These are phyloP conservation scores for Halophytophthora batemanensis DNA, from an alignment of 352 stramenopile genomes.

Conservation along the genomic window DNA sequence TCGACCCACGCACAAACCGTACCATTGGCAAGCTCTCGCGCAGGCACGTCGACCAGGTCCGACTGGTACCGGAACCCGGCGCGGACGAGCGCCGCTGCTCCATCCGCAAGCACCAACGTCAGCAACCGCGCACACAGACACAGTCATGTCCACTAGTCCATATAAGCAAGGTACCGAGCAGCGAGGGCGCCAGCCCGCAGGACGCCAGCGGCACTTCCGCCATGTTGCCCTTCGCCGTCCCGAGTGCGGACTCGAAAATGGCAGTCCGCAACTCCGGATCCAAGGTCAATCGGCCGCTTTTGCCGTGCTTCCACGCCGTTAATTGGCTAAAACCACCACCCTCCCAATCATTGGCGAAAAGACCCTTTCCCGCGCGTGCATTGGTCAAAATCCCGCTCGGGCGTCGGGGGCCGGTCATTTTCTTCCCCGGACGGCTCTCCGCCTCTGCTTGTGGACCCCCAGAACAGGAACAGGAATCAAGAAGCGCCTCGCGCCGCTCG, in stretches of 20 bases:
- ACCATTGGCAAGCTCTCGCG: constrained; percentile 62
- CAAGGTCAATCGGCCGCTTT: not conserved
- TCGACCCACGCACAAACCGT: not conserved
- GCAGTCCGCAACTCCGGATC: not conserved
- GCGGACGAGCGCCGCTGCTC: constrained; percentile 51
- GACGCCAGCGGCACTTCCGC: constrained; percentile 40
- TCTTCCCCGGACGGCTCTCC: constrained; percentile 10
- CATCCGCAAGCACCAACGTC: not conserved
- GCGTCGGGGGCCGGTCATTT: constrained; percentile 41
- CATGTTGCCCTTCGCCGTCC: constrained; percentile 10
- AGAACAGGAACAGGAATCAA: constrained; percentile 18
- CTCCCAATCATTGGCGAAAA: no score
- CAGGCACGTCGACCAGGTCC: constrained; percentile 46
- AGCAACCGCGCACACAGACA: not conserved
- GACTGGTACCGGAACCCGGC: constrained; percentile 58
- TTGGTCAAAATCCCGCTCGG: constrained; percentile 31
- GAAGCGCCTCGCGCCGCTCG: not conserved
- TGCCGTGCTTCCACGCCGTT: not conserved
- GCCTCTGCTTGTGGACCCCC: constrained; percentile 16
- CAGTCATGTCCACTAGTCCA: not conserved
- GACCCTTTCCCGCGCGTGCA: constrained; percentile 4
- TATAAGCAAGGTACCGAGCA: constrained; percentile 33
- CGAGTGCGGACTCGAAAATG: no score
- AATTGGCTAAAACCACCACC: constrained; percentile 14
- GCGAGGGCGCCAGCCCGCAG: constrained; percentile 55